These are phyloP conservation scores for Arbutus unedo DNA, from an alignment of 148 eudicot species.

Conservation along the genomic window DNA sequence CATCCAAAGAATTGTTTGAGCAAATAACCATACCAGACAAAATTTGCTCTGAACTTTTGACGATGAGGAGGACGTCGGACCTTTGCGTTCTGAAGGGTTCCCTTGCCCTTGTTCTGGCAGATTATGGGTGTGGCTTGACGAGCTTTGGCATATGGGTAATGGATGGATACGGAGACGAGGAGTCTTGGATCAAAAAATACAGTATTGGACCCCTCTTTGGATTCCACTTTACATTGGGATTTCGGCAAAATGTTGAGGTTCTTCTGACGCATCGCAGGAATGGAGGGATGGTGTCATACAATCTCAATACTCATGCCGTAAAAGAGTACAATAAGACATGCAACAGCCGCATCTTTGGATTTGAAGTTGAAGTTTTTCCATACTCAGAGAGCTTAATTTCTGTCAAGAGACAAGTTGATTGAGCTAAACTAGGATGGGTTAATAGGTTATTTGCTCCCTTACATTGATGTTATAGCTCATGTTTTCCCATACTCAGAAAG, in stretches of 20 bases:
- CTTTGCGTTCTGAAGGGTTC: background rate
- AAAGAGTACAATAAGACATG: background rate
- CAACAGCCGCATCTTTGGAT: background rate
- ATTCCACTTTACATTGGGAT: background rate
- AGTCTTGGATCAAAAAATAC: background rate
- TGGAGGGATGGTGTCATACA: background rate
- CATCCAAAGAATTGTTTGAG: background rate
- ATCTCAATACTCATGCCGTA: background rate
- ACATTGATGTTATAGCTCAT: background rate
- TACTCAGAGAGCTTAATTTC: background rate
- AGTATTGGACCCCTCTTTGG: background rate
- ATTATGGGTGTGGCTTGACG: background rate
- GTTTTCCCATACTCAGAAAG: background rate
- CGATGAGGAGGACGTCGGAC: too few relatives aligned
- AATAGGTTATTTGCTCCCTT: too few relatives aligned
- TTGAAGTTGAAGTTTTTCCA: background rate
- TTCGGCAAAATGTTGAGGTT: background rate
- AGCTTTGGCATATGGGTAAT: background rate
- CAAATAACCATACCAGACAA: too few relatives aligned
- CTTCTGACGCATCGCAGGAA: background rate
- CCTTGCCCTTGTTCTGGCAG: background rate
- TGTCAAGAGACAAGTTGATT: background rate
- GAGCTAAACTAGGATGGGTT: too few relatives aligned
- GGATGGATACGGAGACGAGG: background rate
- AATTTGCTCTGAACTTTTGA: too few relatives aligned